Conservation (phyloP, 768 basidiomycete species). For the Boletus tylopilopsis region DNA sequence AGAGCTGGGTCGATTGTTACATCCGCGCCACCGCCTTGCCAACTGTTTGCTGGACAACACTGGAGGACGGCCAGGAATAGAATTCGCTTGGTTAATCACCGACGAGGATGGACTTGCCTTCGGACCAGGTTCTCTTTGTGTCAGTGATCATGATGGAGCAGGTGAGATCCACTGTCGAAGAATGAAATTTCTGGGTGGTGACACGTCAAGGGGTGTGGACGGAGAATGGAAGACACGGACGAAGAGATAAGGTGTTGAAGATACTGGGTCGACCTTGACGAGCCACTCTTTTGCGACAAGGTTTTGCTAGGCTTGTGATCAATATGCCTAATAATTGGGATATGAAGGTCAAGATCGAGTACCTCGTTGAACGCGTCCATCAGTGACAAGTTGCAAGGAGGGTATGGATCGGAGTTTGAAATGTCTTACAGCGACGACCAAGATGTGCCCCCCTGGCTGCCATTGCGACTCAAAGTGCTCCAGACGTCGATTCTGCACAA, state of each 20-base stretch:
- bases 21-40: slow-evolving; percentile 66
- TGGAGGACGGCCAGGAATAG: slow-evolving; percentile 26
- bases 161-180: slow-evolving; percentile 50
- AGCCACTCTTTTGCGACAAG: slow-evolving; percentile 73
- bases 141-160: slow-evolving; percentile 69
- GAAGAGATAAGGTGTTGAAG: slow-evolving; percentile 66
- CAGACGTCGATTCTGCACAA: slow-evolving; percentile 47
- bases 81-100: slow-evolving; percentile 20
- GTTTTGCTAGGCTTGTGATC: slow-evolving; percentile 39
- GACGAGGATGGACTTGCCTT: slow-evolving; percentile 45
- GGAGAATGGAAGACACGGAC: slow-evolving; percentile 41
- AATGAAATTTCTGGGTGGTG: slow-evolving; percentile 56
- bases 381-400: not conserved
- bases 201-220: slow-evolving; percentile 7
- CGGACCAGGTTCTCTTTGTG: slow-evolving; percentile 69
- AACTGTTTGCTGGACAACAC: slow-evolving; percentile 55
- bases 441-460: slow-evolving; percentile 41
- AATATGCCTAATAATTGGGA: too few relatives aligned
- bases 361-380: slow-evolving; percentile 54
- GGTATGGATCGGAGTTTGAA: slow-evolving; percentile 24
- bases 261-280: slow-evolving; percentile 55
- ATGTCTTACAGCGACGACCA: slow-evolving; percentile 11
- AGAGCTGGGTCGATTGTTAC: slow-evolving; percentile 41
- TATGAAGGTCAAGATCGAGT: not conserved
- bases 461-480: slow-evolving; percentile 38